Conservation (phyloP, 2,329 filamentous ascomycete species). For the Chalaropsis ovoidea region DNA sequence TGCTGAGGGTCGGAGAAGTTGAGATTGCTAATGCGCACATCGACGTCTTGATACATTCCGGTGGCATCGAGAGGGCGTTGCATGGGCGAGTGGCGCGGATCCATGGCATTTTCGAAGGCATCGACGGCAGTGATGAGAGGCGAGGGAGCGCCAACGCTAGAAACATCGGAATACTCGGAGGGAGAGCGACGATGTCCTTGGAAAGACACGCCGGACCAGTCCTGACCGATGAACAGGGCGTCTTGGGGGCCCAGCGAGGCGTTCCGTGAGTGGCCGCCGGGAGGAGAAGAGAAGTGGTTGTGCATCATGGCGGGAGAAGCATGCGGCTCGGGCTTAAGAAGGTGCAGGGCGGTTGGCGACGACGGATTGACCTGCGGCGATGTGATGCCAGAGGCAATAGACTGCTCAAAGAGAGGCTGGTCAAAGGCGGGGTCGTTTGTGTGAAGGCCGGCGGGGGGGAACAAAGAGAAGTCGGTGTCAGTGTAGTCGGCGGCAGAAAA, state of each 20-base stretch:
- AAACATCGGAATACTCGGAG: constrained; percentile 89
- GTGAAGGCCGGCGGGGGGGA: constrained; percentile 41
- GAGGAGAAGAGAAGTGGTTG: constrained; percentile 45
- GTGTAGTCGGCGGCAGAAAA: constrained; percentile 35
- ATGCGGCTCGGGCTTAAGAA: constrained; percentile 42
- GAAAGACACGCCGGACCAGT: constrained; percentile 54
- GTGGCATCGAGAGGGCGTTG: constrained; percentile 62
- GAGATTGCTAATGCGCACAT: constrained; percentile 59
- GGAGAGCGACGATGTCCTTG: constrained; percentile 72
- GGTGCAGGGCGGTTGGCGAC: constrained; percentile 44
- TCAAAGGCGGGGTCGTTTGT: constrained; percentile 48
- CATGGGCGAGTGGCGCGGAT: constrained; percentile 67
- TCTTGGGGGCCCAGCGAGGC: constrained; percentile 49
- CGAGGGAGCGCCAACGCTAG: constrained; percentile 60
- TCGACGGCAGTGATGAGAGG: constrained; percentile 72
- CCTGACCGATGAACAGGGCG: constrained; percentile 46
- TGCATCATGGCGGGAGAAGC: constrained; percentile 47
- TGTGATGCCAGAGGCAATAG: constrained; percentile 42
- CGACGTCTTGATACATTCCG: constrained; percentile 32
- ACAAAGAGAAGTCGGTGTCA: constrained; percentile 54
- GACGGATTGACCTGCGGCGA: constrained; percentile 47
- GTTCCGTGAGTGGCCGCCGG: constrained; percentile 45
- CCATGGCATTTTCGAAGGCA: constrained; percentile 52
- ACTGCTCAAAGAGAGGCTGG: constrained; percentile 48
- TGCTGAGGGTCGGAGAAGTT: constrained; percentile 60